Base-by-base conservation (phyloP, 306 rosid genomes). In the Acacia confusa region DNA sequence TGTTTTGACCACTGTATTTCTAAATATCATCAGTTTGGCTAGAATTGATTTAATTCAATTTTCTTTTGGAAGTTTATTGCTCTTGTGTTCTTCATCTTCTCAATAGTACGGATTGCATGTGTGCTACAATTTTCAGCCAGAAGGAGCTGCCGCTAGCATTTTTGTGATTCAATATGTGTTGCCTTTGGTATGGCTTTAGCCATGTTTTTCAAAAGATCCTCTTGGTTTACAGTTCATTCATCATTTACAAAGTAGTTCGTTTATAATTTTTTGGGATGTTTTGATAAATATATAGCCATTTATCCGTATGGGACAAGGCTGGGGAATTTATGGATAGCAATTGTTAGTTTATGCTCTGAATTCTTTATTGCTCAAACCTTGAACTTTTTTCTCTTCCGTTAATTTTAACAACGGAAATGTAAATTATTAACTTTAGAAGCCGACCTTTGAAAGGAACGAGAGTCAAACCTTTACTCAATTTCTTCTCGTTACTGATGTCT, bases 111-210 rank as follows among this genome's bases (percentile, higher is more conserved):
- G 82, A 79, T 15, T 70, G 70, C 72, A 80, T 67, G 74, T 82
- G 36, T 70, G 67, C 83, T 64, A 15, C 41, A 38, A 69, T 41
- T 84, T 85, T 28, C 92, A 91, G 97, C 97, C 97, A 27, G 97
- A 91, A 89, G 97, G 97, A 86, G 93, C 91, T 61, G 93, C 97
- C 72, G 36, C 77, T 70, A 61, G 77, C 81, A 93, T 88, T 81
- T 88, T 87, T 69, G 90, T 91, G 70, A 91, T 93, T 85, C 97
- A 93, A 79, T 91, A 91, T 76, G 97, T 97, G 70, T 85, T 93
- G 80, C 93, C 97, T 47, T 84, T 93, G 91, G 94, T 93, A 90
- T 77, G 87, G 83, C 60, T 66, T 3, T 34, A 28, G 10, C 66
- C 28, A 25, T 57, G 48, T 52, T 75, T 38, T 40, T 60, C 19